Percentiles rank a stretch among this genome's conserved stretches.
Conservation (phyloP, 202 grass and related monocot genomes). For the Carex sylvatica region DNA sequence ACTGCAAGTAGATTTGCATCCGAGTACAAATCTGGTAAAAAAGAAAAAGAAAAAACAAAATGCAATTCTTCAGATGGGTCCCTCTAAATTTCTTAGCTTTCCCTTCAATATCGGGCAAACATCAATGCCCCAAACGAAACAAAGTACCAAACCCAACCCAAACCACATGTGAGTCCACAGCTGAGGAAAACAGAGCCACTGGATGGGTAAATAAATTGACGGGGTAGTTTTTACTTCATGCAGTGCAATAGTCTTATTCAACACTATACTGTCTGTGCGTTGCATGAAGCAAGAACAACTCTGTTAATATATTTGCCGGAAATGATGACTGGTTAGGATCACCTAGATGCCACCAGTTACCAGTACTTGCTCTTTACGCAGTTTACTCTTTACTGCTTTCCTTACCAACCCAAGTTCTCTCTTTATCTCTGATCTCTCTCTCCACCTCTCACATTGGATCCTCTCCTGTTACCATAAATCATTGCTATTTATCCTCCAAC, state of each 20-base stretch:
- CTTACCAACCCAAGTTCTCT: constrained; percentile 22
- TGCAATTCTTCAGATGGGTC: not conserved
- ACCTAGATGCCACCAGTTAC: not conserved
- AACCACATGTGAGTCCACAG: constrained; percentile 1
- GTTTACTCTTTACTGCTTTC: constrained; percentile 21
- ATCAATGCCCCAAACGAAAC: not conserved
- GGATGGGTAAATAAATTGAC: too few relatives aligned
- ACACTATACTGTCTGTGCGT: too few relatives aligned
- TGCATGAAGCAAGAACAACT: too few relatives aligned
- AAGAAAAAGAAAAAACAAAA: constrained; percentile 1
- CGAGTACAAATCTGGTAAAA: not conserved
- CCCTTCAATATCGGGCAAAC: constrained; percentile 15
- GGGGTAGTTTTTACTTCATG: too few relatives aligned
- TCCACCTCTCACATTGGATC: constrained; percentile 11
- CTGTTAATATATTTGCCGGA: not conserved
- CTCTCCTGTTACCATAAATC: not conserved
- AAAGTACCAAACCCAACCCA: not conserved
- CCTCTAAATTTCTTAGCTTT: not conserved
- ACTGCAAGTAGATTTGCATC: too few relatives aligned
- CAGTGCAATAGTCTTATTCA: too few relatives aligned
- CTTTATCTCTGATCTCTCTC: not conserved
- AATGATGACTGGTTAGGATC: constrained; percentile 26
- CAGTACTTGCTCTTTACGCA: constrained; percentile 32
- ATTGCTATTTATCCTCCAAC: constrained; percentile 14
- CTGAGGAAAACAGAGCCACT: not conserved